These are phyloP conservation scores for Daldinia sp. DNA, from an alignment of 2,329 filamentous ascomycete genomes.

Conservation along the genomic window DNA sequence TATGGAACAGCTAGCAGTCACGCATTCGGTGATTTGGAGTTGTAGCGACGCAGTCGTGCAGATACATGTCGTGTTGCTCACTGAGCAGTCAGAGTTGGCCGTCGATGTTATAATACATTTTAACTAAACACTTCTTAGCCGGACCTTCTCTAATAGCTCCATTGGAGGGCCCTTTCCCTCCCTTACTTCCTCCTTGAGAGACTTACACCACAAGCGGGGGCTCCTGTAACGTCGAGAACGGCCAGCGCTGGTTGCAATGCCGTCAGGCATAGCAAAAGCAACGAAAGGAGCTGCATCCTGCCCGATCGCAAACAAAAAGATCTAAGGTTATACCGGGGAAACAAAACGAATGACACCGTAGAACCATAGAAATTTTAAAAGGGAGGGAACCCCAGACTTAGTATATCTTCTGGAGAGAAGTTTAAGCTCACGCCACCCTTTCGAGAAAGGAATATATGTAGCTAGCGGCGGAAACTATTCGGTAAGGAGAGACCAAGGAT, in stretches of 20 bases:
- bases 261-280: conserved; percentile 37
- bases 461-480: conserved; percentile 19
- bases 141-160: background rate
- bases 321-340: conserved; percentile 12
- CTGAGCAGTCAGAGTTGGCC: conserved; percentile 32
- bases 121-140: conserved; percentile 35
- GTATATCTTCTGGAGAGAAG: conserved; percentile 12
- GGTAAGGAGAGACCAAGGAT: conserved; percentile 21
- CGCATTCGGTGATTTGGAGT: conserved; percentile 45
- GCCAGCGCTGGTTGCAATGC: conserved; percentile 41
- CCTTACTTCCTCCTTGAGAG: background rate
- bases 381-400: conserved; percentile 31
- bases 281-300: conserved; percentile 39
- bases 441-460: conserved; percentile 8
- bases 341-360: conserved; percentile 34
- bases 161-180: background rate
- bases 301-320: conserved; percentile 19
- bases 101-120: conserved; percentile 36
- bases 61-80: conserved; percentile 44
- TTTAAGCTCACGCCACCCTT: conserved; percentile 18
- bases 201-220: conserved; percentile 45
- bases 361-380: conserved; percentile 26
- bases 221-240: conserved; percentile 34
- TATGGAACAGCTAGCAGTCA: conserved; percentile 45
- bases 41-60: conserved; percentile 44